A percentile compares a stretch with the other conserved stretches of the same genome.
These are phyloP conservation scores for Aquilaria yunnanensis DNA, from an alignment of 345 rosid species.

Conservation along the genomic window DNA sequence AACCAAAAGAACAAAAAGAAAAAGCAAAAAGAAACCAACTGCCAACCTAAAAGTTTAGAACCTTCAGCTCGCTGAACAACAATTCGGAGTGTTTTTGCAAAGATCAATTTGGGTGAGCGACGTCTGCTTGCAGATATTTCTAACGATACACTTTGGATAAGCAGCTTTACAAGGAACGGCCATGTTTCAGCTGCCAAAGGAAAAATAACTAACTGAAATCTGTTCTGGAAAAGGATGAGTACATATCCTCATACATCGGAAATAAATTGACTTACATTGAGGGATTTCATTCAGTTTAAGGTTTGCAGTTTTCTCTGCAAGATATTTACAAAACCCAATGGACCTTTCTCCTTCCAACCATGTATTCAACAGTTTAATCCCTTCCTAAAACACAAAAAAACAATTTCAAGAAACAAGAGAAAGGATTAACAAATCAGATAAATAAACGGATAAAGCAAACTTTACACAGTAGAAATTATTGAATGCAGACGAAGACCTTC, in stretches of 20 bases:
- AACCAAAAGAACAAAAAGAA: neutral
- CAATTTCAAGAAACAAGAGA: neutral
- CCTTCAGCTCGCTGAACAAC: conserved; percentile 70
- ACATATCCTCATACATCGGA: neutral
- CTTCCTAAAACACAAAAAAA: conserved; percentile 47
- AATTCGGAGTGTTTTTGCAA: conserved; percentile 64
- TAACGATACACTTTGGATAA: conserved; percentile 55
- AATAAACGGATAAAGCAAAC: too few relatives aligned
- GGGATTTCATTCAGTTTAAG: conserved; percentile 69
- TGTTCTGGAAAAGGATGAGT: neutral
- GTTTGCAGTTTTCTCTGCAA: conserved; percentile 56
- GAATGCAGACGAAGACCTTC: too few relatives aligned
- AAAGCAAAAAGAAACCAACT: neutral
- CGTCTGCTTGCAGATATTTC: conserved; percentile 78
- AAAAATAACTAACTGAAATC: conserved; percentile 17
- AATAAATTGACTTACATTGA: conserved; percentile 38
- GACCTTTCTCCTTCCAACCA: conserved; percentile 80
- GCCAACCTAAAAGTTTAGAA: conserved; percentile 60
- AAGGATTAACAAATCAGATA: too few relatives aligned
- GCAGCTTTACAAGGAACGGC: conserved; percentile 69
- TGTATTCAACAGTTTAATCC: conserved; percentile 66
- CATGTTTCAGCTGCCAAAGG: conserved; percentile 79
- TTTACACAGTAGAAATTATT: too few relatives aligned
- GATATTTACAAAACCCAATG: conserved; percentile 51
- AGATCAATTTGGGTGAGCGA: conserved; percentile 50